These are phyloP conservation scores for Ganoderma lucidum DNA, from an alignment of 1,284 basidiomycete genomes.

Conservation along the genomic window DNA sequence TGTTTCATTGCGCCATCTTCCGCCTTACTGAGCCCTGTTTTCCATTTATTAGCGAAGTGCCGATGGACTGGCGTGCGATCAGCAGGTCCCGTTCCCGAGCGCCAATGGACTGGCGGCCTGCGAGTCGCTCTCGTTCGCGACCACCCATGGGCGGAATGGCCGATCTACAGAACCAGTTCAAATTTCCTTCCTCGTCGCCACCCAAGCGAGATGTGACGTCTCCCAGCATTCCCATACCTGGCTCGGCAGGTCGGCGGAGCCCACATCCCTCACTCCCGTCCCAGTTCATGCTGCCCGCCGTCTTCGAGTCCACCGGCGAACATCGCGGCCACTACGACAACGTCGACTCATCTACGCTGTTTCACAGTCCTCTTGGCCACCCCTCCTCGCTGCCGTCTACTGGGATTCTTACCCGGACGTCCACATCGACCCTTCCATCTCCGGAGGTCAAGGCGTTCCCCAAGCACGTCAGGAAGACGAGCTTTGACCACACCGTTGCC, in stretches of 20 bases:
- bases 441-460: slow-evolving; percentile 70
- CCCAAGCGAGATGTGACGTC: slow-evolving; percentile 45
- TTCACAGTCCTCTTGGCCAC: slow-evolving; percentile 61
- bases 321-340: slow-evolving; percentile 33
- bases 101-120: slow-evolving; percentile 85
- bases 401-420: slow-evolving; percentile 58
- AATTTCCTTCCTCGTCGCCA: slow-evolving; percentile 45
- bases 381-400: slow-evolving; percentile 74
- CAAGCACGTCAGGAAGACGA: slow-evolving; percentile 88
- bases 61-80: slow-evolving; percentile 95
- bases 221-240: slow-evolving; percentile 59
- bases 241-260: slow-evolving; percentile 59
- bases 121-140: slow-evolving; percentile 77
- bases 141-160: slow-evolving; percentile 58
- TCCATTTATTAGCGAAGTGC: slow-evolving; percentile 42
- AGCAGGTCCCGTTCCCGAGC: slow-evolving; percentile 93
- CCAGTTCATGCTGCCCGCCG: slow-evolving; percentile 49
- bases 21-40: slow-evolving; percentile 40
- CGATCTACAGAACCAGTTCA: slow-evolving; percentile 43
- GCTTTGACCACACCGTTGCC: slow-evolving; percentile 89
- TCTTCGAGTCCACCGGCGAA: slow-evolving; percentile 59
- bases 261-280: slow-evolving; percentile 46
- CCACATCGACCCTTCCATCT: slow-evolving; percentile 48
- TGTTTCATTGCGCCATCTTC: slow-evolving; percentile 32
- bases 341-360: slow-evolving; percentile 48